Evolutionary conservation across 2,329 filamentous ascomycete genomes (phyloP), one percentile per base, ranked within the genome.

Genomic region (Cryphonectria carpinicola): DNA sequence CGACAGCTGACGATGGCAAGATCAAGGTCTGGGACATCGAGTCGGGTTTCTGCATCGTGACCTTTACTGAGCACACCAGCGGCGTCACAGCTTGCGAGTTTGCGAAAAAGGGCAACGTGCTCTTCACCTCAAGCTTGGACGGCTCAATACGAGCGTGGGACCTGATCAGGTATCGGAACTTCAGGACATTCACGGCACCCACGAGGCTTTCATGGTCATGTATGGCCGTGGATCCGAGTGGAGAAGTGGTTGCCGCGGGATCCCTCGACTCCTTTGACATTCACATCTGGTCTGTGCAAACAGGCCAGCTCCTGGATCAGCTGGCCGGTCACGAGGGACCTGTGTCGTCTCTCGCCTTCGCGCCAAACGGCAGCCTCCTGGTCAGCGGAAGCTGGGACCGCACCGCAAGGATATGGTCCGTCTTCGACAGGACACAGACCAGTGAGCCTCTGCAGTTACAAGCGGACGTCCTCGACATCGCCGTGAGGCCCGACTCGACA

Each of bases 231-330:
- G 97, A 99, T 75, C 95, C 96, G 0, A 97, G 94, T 74, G 96
- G 96, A 67, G 97, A 99, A 80, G 93, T 99, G 11, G 93, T 99
- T 3, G 97, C 95, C 71, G 96, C 96, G 13, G 96, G 95, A 2
- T 98, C 95, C 1, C 86, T 97, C 22, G 96, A 99, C 80, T 97
- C 95, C 5, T 98, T 98, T 75, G 95, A 98, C 78, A 93, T 99
- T 66, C 95, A 99, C 81, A 93, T 99, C 73, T 99, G 96, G 96
- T 98, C 94, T 6, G 97, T 99, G 4, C 96, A 99, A 79, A 99
- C 95, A 0, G 96, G 96, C 3, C 96, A 99, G 80, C 85, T 99
- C 25, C 89, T 99, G 7, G 96, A 99, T 79, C 92, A 92, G 74
- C 85, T 99, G 35, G 88, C 95, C 8, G 97, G 96, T 1, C 96